Evolutionary conservation across 2,329 filamentous ascomycete genomes (phyloP), one percentile per base, ranked within the genome.

Genomic region (Nigrograna mackinnonii): DNA sequence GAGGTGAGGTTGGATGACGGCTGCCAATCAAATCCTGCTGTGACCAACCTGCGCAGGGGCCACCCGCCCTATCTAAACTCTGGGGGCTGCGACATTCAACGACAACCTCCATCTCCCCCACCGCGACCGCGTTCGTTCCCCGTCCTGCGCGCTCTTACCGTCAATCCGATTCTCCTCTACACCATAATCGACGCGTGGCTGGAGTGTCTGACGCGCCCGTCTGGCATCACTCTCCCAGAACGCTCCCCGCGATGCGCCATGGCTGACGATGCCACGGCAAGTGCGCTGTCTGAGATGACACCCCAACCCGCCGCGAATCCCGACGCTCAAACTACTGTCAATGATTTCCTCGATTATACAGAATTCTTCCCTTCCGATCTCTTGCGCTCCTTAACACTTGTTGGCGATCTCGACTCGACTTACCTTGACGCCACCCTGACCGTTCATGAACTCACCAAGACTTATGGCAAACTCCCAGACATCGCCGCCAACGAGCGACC

Each of bases 321-420:
- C 22, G 83, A 86, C 58, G 79, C 82, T 43, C 81, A 85, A 60
- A 79, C 81, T 22, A 84, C 82, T 19, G 79, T 86, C 34, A 84
- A 81, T 50, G 83, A 86, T 64, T 86, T 83, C 64, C 79, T 85
- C 44, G 82, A 85, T 64, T 86, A 85, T 67, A 86, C 83, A 49
- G 83, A 86, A 67, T 84, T 83, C 72, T 83, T 84, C 43, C 83
- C 83, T 22, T 80, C 82, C 7, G 82, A 85, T 60, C 71, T 86
- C 18, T 75, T 79, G 44, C 82, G 83, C 55, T 84, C 82, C 49
- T 69, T 86, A 40, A 82, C 78, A 38, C 72, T 86, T 43, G 83
- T 86, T 55, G 73, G 75, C 49, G 70, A 77, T 47, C 74, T 78
- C 49, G 73, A 78, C 47, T 54, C 60, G 24, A 66, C 66, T 38